Percentiles rank a stretch among this genome's conserved stretches.
These are phyloP conservation scores for Rhodotorula sp. DNA, from an alignment of 1,284 basidiomycete genomes.

Conservation along the genomic window DNA sequence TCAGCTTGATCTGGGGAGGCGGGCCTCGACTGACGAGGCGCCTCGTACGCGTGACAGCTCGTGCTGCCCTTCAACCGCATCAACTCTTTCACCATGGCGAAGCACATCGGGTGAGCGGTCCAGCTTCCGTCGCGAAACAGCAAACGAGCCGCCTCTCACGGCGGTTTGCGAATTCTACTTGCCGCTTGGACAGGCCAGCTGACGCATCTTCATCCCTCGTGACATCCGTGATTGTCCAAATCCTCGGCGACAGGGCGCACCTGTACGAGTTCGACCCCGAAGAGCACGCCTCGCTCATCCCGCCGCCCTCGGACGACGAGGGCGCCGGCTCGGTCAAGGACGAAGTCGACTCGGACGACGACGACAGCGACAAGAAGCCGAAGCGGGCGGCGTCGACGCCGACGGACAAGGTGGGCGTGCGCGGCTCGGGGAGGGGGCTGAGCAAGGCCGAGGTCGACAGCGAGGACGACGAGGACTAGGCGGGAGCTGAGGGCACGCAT, in stretches of 20 bases:
- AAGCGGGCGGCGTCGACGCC: not conserved
- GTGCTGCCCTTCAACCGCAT: conserved; percentile 23
- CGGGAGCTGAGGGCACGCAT: not conserved
- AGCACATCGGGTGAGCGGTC: conserved; percentile 12
- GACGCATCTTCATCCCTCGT: too few species aligned
- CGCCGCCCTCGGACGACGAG: conserved; percentile 10
- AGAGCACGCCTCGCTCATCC: conserved; percentile 19
- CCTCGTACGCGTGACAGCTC: not conserved
- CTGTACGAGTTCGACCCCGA: conserved; percentile 21
- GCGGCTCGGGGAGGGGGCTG: not conserved
- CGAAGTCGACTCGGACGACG: not conserved
- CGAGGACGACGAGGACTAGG: conserved; percentile 2
- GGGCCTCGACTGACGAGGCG: too few species aligned
- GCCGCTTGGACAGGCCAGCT: too few species aligned
- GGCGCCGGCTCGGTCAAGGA: not conserved
- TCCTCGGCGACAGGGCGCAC: conserved; percentile 4
- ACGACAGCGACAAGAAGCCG: not conserved
- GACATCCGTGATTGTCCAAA: too few species aligned
- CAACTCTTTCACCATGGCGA: conserved; percentile 31
- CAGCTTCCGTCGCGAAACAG: not conserved
- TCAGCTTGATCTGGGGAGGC: too few species aligned
- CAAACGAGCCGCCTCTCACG: too few species aligned
- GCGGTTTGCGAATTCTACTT: too few species aligned
- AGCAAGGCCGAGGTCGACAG: conserved; percentile 1
- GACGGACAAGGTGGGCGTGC: not conserved